Percentiles rank a stretch among this genome's conserved stretches.
Evolutionary conservation across 371 early-diverging fungal species (phyloP).

Genomic region (Lichtheimia hyalospora): DNA sequence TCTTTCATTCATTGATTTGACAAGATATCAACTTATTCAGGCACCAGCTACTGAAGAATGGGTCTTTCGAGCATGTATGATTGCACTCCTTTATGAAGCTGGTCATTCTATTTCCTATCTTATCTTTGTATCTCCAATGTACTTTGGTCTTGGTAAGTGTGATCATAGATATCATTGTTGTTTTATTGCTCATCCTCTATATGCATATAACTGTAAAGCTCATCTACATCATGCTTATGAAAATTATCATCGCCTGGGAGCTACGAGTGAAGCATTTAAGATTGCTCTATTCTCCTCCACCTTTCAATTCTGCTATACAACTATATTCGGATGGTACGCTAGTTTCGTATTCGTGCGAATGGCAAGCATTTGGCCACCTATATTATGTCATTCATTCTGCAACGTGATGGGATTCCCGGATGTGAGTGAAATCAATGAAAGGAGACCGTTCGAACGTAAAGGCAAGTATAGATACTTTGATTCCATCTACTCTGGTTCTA

Average conservation of each 20-base stretch:
- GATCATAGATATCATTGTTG: neutral
- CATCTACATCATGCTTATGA: conserved; percentile 68
- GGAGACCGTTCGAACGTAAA: conserved; percentile 10
- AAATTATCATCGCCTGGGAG: conserved; percentile 38
- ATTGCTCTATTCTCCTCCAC: conserved; percentile 22
- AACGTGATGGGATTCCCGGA: conserved; percentile 72
- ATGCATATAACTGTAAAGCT: too few relatives aligned
- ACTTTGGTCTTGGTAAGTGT: conserved; percentile 65
- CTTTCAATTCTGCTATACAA: conserved; percentile 61
- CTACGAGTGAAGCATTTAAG: conserved; percentile 28
- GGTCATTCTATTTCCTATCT: conserved; percentile 29
- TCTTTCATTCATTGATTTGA: neutral
- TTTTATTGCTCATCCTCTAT: neutral
- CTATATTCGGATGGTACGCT: conserved; percentile 71
- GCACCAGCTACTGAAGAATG: conserved; percentile 70
- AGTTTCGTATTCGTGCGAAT: conserved; percentile 58
- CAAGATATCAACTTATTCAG: conserved; percentile 30
- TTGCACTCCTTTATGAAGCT: conserved; percentile 47
- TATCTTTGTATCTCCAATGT: conserved; percentile 57
- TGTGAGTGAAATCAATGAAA: conserved; percentile 22
- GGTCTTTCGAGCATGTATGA: conserved; percentile 67
- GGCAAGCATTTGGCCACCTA: conserved; percentile 36
- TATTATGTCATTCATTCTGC: conserved; percentile 62
- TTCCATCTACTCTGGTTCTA: too few relatives aligned
- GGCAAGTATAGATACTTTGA: conserved; percentile 19